These are phyloP conservation scores for Knufia petricola DNA, from an alignment of 2,329 filamentous ascomycete species.

Conservation along the genomic window DNA sequence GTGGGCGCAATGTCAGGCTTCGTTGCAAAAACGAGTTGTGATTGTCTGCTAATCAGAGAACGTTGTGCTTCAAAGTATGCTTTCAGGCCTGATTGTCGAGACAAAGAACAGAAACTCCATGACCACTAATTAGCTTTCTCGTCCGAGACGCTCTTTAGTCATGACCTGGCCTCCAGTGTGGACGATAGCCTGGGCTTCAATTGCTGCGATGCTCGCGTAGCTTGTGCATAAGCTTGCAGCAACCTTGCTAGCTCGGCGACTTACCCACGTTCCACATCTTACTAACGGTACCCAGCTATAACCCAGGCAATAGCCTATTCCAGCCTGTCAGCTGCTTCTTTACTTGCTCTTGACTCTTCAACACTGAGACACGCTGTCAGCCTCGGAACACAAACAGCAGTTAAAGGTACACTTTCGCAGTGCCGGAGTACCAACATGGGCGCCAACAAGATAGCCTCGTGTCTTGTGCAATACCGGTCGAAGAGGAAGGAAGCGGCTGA, in stretches of 20 bases:
- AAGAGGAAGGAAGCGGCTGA: conserved; percentile 8
- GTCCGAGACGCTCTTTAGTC: too few relatives aligned
- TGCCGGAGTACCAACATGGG: neutral
- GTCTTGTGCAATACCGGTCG: neutral
- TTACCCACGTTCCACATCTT: neutral
- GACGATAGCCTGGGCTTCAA: neutral
- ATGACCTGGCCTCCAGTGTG: neutral
- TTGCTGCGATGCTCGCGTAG: neutral
- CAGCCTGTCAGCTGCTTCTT: neutral
- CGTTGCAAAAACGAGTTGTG: too few relatives aligned
- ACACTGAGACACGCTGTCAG: neutral
- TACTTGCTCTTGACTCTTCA: neutral
- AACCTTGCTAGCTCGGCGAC: neutral
- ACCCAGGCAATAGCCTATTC: conserved; percentile 1
- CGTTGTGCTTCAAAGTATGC: neutral
- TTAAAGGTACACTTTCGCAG: neutral
- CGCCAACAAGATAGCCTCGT: neutral
- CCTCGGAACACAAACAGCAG: neutral
- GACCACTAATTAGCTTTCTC: too few relatives aligned
- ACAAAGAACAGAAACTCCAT: too few relatives aligned
- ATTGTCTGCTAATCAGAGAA: too few relatives aligned
- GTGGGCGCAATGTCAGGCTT: neutral
- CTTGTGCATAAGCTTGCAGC: neutral
- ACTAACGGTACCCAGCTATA: neutral
- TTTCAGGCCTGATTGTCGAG: neutral